Evolutionary conservation across 1,139 yeast genomes (phyloP).

Genomic region (Hansenula lynferdii): DNA sequence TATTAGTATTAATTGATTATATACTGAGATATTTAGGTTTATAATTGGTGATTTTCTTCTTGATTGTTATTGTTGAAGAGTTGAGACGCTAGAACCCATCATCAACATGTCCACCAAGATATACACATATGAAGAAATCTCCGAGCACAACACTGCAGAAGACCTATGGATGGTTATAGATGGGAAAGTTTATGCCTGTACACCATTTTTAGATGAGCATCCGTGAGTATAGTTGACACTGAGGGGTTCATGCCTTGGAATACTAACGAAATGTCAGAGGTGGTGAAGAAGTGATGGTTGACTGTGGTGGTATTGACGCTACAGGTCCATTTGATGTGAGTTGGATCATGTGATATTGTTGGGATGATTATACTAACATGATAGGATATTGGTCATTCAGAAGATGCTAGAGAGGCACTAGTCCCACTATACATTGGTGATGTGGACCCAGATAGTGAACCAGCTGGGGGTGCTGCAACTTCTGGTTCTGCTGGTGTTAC

Average conservation of each 20-base stretch:
- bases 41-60: too few species aligned
- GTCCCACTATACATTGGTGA: conserved; percentile 67
- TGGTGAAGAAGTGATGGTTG: conserved; percentile 94
- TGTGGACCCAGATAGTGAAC: conserved; percentile 38
- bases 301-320: conserved; percentile 89
- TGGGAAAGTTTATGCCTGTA: conserved; percentile 85
- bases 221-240: conserved; percentile 37
- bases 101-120: conserved; percentile 31
- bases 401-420: conserved; percentile 83
- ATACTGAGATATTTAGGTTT: too few species aligned
- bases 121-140: conserved; percentile 64
- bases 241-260: background rate
- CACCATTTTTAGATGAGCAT: conserved; percentile 88
- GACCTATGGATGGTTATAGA: conserved; percentile 90
- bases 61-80: too few species aligned
- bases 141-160: conserved; percentile 68
- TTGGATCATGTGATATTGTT: conserved; percentile 1
- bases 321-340: conserved; percentile 79
- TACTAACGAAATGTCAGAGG: conserved; percentile 41
- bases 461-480: too few species aligned
- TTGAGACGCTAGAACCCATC: too few species aligned
- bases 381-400: conserved; percentile 92
- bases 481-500: conserved; percentile 15
- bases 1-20: too few species aligned
- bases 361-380: conserved; percentile 3